Base-by-base conservation (phyloP, 768 basidiomycete species). In the Gymnopilus junonius region DNA sequence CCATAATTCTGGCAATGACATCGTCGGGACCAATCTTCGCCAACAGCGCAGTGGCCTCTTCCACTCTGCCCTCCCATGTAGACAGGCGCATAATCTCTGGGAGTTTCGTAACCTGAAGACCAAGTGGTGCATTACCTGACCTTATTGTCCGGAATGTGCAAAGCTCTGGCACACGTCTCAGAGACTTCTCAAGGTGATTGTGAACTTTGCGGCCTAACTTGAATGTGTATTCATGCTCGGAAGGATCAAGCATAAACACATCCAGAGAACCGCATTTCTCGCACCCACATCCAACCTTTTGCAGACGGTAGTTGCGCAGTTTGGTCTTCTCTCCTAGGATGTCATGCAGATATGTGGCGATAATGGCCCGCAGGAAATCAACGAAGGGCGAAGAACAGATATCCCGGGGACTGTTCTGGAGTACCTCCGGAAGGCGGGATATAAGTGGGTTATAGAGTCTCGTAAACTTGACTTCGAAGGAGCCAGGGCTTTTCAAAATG, bases 231-330 rank as follows among this genome's bases (percentile, higher is more conserved):
- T 15, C 12, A 15, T 10, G 12, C 17, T 42, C 15, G 17, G 40
- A 4, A 25, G 32, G 31, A 10, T 55, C 29, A 20, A 61, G 37
- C 8, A 53, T 53, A 25, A 61, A 61, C 31, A 4, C n/a, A 45
- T 61, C 50, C 8, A 61, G 25, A 1, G 15, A 12, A 11, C n/a
- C 2, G 37, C 60, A 61, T 12, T 43, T 35, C n/a, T 25, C 40
- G 31, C 60, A 61, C 15, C 53, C 60, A 35, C 60, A 61, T 25
- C 51, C 50, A 55, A 61, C 15, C 23, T 40, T 61, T 7, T 53
- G 60, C n/a, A 61, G 51, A 17, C 40, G 25, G 27, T 15, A 31
- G 25, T 45, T 43, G 17, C n/a, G 10, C 3, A 43, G 39, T 8
- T 31, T 15, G 4, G 21, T 29, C 27, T 42, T 54, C 27, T 29